Evolutionary conservation across 352 stramenopile species (phyloP).

Genomic region (Globisporangium orthogonon): DNA sequence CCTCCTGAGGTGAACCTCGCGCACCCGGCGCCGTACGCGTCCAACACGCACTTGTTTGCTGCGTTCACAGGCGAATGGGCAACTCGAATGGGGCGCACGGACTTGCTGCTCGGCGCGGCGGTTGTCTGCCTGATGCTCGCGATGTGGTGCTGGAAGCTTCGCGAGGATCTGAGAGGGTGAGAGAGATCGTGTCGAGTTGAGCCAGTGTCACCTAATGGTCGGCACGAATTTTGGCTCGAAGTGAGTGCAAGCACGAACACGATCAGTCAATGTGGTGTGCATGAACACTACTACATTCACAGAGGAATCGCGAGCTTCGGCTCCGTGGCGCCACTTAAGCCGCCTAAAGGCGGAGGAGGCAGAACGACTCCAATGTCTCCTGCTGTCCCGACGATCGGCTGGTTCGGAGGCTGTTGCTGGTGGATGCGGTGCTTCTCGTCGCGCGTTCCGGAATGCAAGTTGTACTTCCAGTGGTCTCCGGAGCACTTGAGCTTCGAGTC

Average conservation of each 20-base stretch:
- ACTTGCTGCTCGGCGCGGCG: neutral
- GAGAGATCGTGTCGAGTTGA: too few species aligned
- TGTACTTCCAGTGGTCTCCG: constrained; percentile 31
- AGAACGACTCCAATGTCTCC: neutral
- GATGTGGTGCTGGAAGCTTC: too few species aligned
- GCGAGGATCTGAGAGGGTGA: too few species aligned
- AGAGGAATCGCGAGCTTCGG: constrained; percentile 15
- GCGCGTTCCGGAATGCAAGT: constrained; percentile 10
- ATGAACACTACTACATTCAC: too few species aligned
- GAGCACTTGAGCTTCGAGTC: constrained; percentile 59
- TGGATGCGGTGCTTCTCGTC: constrained; percentile 34
- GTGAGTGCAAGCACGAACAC: too few species aligned
- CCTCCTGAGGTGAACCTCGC: neutral
- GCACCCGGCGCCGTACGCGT: neutral
- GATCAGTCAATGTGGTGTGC: too few species aligned
- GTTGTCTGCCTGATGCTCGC: neutral
- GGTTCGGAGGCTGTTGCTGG: neutral
- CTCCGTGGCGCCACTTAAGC: too few species aligned
- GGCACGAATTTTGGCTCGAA: too few species aligned
- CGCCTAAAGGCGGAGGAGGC: neutral
- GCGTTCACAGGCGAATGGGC: constrained; percentile 3
- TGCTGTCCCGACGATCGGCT: constrained; percentile 1
- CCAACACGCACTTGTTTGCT: neutral
- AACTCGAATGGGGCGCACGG: neutral
- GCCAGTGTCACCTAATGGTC: too few species aligned